These are phyloP conservation scores for Metschnikowia cerradonensis DNA, from an alignment of 805 yeast genomes.

Conservation along the genomic window DNA sequence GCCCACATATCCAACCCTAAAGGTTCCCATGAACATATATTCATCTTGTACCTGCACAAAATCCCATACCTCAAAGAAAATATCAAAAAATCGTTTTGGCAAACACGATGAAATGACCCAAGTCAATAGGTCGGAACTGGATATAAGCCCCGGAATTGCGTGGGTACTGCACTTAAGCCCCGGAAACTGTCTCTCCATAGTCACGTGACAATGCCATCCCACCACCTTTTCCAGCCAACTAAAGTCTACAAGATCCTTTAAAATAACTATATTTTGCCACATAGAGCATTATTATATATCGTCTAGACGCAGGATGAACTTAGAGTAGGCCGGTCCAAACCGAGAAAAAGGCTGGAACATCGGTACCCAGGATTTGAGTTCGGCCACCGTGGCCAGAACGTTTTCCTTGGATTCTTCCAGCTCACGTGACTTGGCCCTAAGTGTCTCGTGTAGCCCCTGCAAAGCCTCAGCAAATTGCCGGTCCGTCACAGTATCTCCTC, in stretches of 20 bases:
- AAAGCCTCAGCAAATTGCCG: conserved; percentile 32
- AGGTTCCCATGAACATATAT: too few species aligned
- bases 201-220: too few species aligned
- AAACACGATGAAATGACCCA: too few species aligned
- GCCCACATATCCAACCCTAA: too few species aligned
- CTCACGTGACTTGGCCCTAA: conserved; percentile 32
- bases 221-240: not conserved
- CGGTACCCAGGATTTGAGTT: conserved; percentile 46
- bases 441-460: conserved; percentile 41
- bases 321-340: conserved; percentile 48
- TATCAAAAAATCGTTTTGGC: too few species aligned
- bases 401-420: conserved; percentile 25
- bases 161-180: too few species aligned
- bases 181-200: too few species aligned
- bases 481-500: conserved; percentile 12
- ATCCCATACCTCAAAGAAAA: too few species aligned
- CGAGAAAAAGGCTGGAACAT: conserved; percentile 50
- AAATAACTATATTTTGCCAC: not conserved
- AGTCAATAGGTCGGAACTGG: too few species aligned
- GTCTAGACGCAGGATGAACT: conserved; percentile 43
- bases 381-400: conserved; percentile 41
- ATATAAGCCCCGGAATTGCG: too few species aligned
- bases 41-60: too few species aligned
- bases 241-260: too few species aligned
- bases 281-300: not conserved